Evolutionary conservation across 495 filamentous ascomycete genomes (phyloP), one percentile per base, ranked within the genome.

Genomic region (Endocarpon pusillum): DNA sequence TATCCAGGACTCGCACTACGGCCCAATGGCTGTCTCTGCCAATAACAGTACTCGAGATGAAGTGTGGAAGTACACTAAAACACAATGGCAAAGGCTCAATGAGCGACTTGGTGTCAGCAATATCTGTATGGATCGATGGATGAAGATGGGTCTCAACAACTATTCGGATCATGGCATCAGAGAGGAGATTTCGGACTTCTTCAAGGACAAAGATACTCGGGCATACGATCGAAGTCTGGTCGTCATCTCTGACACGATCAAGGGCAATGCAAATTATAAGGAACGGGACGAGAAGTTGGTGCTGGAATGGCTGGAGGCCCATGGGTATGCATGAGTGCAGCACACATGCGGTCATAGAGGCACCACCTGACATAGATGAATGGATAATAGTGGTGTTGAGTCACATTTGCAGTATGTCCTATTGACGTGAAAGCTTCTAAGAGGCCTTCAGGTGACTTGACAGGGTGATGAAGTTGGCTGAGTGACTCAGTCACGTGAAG

Each of bases 91-190:
- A 7, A 54, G 57, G 25, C 63, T 93, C 12, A 61, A 69, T 22
- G 55, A 62, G 32, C 75, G 73, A 44, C 62, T 94, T 32, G 71
- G 78, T 39, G 62, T 67, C 1, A 94, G 91, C 55, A 75, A 81
- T 39, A 76, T 94, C 19, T 71, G 94, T 17, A 59, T 93, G 33
- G 86, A 94, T 55, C 73, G 85, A 15, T 89, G 92, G 55, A 49
- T 97, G 42, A 73, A 78, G 41, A 62, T 75, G 42, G 72, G 71
- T 15, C 61, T 97, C 39, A 65, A 67, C 32, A 80, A 79, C 48
- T 94, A 93, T 50, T 66, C 77, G 1, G 74, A 77, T 43, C 54
- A 62, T 16, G 64, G 67, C 43, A 63, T 71, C n/a, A 67, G 75
- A 38, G 58, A 68, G 37, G 85, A 93, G 28, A 93, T 97, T 45